phyloP scores from a whole-genome alignment of 1,139 yeast genomes.

The Hyphopichia fennica region DNA sequence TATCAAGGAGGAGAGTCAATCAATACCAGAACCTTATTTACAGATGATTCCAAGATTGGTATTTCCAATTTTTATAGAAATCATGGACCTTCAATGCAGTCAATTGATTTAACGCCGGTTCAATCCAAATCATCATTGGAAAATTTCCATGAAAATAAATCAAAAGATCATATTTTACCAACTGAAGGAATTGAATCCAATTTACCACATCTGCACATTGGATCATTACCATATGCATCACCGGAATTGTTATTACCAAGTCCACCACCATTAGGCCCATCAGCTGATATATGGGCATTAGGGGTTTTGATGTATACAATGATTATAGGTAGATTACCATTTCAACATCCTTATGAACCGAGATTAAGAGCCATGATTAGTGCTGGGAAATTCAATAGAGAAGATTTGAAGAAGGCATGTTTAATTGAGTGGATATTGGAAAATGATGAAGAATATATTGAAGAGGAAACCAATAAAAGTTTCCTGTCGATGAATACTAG shows the following conservation, averaged over 20 bases:
- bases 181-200: conserved; percentile 31
- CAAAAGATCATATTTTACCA: not conserved
- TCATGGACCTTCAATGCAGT: conserved; percentile 40
- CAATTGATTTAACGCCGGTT: conserved; percentile 33
- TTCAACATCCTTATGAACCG: conserved; percentile 80
- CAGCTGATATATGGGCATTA: conserved; percentile 88
- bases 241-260: conserved; percentile 75
- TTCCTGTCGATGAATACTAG: not conserved
- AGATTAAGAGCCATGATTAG: conserved; percentile 70
- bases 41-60: conserved; percentile 38
- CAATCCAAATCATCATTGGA: conserved; percentile 14
- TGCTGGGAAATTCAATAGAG: conserved; percentile 60
- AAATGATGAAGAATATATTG: conserved; percentile 13
- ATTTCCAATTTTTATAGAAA: conserved; percentile 23
- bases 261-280: conserved; percentile 69
- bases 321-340: conserved; percentile 75
- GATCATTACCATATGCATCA: conserved; percentile 89
- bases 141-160: not conserved
- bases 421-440: conserved; percentile 26
- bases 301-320: conserved; percentile 78
- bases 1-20: conserved; percentile 33
- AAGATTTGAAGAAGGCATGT: conserved; percentile 37
- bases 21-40: conserved; percentile 22
- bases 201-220: conserved; percentile 69
- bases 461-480: not conserved